Base-by-base conservation (phyloP, 805 yeast species). In the Kuraishia borneana region DNA sequence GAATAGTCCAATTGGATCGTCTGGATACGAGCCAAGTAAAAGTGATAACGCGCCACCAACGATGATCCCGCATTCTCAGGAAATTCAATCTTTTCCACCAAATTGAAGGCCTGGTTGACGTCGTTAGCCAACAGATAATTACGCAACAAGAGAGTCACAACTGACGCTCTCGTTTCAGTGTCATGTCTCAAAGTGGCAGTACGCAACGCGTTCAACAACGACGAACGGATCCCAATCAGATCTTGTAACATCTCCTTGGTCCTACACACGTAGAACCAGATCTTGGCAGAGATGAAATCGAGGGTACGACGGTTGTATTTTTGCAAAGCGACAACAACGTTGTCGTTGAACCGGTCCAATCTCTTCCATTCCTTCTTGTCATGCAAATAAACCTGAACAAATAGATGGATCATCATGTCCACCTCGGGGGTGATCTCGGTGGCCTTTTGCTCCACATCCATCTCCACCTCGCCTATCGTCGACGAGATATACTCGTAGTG, bases 1-100 rank as follows among this genome's bases (percentile, higher is more conserved):
- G 95, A 76, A 57, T 92, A 92, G 58, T 92, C 88, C 46, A 92
- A 73, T 62, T 89, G 97, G 44, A 92, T 79, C 4, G 96, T 85
- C 48, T 76, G 76, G 50, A 92, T 83, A 43, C 82, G 77, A n/a
- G 96, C 89, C 53, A 87, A 62, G 51, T 92, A 92, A 60, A 81
- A 92, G 58, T 76, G 81, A 54, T 87, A 88, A 58, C 99, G 74
- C 6, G 96, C 95, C 32, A 80, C 85, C 48, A 89, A 72, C 3
- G 96, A 82, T 44, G 84, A 85, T 16, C 85, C 78, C 5, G 92
- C 89, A 36, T 75, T 69, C 40, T 70, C 76, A 18, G 97, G 97
- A 57, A 89, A 92, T 39, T 80, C 83, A 18, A 87, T 73, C 58
- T 92, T 92, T 45, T 83, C 83, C 23, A 89, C 83, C 50, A 92